These are phyloP conservation scores for Talaromyces funiculosus DNA, from an alignment of 2,329 filamentous ascomycete species.

Conservation along the genomic window DNA sequence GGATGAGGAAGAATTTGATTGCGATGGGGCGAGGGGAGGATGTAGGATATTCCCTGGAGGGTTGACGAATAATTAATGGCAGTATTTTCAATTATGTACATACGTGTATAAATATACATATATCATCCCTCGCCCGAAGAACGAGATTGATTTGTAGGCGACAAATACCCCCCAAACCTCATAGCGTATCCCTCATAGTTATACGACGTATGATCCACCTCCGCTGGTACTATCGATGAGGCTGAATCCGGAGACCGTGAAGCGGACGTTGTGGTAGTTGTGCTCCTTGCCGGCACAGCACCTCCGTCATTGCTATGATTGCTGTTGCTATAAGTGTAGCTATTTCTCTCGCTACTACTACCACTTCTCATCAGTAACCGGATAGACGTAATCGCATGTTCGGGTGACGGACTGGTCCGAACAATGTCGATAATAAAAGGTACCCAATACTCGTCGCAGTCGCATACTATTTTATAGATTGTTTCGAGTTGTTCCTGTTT, in stretches of 20 bases:
- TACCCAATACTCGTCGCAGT: slow-evolving; percentile 23
- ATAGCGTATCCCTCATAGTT: neutral
- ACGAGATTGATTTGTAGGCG: neutral
- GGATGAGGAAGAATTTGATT: slow-evolving; percentile 40
- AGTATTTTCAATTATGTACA: neutral
- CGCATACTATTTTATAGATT: slow-evolving; percentile 23
- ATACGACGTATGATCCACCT: neutral
- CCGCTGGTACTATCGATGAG: neutral
- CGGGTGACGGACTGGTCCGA: slow-evolving; percentile 23
- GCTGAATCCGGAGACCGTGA: neutral
- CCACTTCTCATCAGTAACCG: slow-evolving; percentile 8
- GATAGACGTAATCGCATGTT: slow-evolving; percentile 25
- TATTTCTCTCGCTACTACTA: neutral
- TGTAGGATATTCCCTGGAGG: slow-evolving; percentile 30
- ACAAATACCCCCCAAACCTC: neutral
- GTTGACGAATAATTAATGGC: neutral
- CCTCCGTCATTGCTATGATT: neutral
- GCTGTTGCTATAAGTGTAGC: neutral
- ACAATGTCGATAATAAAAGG: slow-evolving; percentile 25
- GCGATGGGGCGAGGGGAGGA: slow-evolving; percentile 43
- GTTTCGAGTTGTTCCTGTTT: slow-evolving; percentile 23
- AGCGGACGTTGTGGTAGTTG: neutral
- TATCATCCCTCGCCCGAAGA: neutral
- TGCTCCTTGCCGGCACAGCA: neutral
- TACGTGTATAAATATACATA: neutral